These are phyloP conservation scores for Telopea speciosissima DNA, from an alignment of 177 flowering plant species.

Conservation along the genomic window DNA sequence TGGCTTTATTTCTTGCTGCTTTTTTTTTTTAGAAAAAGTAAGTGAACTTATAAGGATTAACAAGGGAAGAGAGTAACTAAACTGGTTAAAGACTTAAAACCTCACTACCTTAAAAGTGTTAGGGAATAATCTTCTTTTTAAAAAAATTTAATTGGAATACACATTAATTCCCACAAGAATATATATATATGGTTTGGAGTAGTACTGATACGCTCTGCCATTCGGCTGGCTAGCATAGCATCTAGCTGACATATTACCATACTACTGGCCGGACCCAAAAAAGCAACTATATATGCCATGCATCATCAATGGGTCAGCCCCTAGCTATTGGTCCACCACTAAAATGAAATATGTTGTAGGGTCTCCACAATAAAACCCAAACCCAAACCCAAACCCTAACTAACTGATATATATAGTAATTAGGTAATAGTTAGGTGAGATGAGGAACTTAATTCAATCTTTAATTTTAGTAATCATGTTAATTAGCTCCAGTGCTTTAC, in stretches of 20 bases:
- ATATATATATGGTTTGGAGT: no score
- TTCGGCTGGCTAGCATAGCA: no score
- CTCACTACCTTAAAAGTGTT: constrained; percentile 2
- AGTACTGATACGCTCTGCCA: no score
- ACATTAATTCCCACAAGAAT: background rate
- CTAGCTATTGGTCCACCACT: background rate
- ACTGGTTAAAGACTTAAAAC: background rate
- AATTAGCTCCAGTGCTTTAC: no score
- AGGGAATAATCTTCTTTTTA: constrained; percentile 2
- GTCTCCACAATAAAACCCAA: background rate
- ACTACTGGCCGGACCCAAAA: no score
- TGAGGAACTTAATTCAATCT: background rate
- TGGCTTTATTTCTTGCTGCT: background rate
- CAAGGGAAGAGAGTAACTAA: background rate
- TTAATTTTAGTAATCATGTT: no score
- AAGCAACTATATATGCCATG: background rate
- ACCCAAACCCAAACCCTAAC: no score
- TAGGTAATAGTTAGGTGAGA: background rate
- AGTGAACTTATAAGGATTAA: background rate
- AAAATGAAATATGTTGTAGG: background rate
- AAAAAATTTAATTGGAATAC: no score
- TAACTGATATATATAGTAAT: no score
- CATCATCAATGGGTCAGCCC: background rate
- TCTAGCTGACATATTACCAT: no score
- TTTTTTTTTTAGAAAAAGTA: background rate